Conservation (phyloP, 192 early-diverging fungal species). For the Coemansia sp. region DNA sequence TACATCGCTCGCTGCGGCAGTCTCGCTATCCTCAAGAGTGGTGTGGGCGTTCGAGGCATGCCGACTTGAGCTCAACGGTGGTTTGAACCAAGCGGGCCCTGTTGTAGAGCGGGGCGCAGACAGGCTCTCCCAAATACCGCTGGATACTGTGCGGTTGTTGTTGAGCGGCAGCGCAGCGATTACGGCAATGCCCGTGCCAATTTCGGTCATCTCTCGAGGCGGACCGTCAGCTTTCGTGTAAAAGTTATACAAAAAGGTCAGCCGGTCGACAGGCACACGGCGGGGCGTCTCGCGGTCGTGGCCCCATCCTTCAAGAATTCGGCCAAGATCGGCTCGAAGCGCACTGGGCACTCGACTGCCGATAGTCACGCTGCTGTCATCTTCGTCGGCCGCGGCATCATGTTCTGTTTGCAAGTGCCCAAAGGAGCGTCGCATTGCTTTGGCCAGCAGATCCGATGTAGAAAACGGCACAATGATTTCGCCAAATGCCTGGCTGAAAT, state of each 20-base stretch:
- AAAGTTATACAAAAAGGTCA: constrained; percentile 48
- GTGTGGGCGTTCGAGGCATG: not conserved
- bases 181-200: constrained; percentile 39
- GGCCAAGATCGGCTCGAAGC: constrained; percentile 22
- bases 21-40: not conserved
- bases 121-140: constrained; percentile 20
- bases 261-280: constrained; percentile 29
- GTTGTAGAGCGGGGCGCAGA: not conserved
- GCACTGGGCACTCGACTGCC: constrained; percentile 23
- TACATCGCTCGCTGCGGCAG: not conserved
- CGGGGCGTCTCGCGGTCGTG: constrained; percentile 30
- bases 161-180: constrained; percentile 32
- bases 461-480: constrained; percentile 37
- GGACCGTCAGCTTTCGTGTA: constrained; percentile 7
- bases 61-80: not conserved
- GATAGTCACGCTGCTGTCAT: constrained; percentile 1
- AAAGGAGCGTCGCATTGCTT: constrained; percentile 36
- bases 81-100: not conserved
- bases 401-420: constrained; percentile 27
- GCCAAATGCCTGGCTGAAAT: constrained; percentile 42
- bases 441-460: constrained; percentile 17
- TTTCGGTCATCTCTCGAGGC: constrained; percentile 34
- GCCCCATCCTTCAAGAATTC: constrained; percentile 43
- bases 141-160: constrained; percentile 22
- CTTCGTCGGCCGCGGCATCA: not conserved